Conservation (phyloP, 495 filamentous ascomycete species). For the Aspergillus conjunctus region DNA sequence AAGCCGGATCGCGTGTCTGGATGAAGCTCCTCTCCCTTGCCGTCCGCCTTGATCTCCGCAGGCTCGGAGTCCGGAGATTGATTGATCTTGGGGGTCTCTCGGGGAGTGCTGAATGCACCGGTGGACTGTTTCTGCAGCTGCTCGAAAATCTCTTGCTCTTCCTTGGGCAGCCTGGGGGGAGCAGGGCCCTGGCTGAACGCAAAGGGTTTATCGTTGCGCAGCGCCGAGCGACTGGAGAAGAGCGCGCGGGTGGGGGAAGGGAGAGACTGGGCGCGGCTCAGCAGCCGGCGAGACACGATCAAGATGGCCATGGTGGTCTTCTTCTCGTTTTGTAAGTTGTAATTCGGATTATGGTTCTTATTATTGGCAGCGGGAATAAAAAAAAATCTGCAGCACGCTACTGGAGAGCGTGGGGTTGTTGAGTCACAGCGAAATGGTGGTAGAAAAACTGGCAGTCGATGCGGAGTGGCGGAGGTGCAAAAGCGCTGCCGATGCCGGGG, state of each 20-base stretch:
- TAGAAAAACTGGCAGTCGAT: not conserved
- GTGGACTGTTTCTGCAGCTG: constrained; percentile 72
- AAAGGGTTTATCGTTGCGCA: constrained; percentile 40
- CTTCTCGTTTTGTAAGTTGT: not conserved
- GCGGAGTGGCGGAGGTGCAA: constrained; percentile 20
- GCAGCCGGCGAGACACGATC: constrained; percentile 22
- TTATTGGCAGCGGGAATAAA: not conserved
- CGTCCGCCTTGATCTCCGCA: constrained; percentile 50
- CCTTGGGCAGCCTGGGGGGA: constrained; percentile 80
- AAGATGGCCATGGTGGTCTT: constrained; percentile 18
- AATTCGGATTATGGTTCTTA: not conserved
- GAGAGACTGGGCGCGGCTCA: constrained; percentile 27
- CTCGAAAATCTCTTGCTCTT: constrained; percentile 93
- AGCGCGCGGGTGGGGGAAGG: constrained; percentile 28
- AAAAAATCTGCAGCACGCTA: not conserved
- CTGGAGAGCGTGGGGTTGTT: not conserved
- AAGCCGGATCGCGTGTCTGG: constrained; percentile 72
- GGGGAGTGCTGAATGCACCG: constrained; percentile 72
- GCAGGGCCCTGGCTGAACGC: constrained; percentile 58
- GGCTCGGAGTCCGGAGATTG: constrained; percentile 43
- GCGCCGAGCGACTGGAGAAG: constrained; percentile 37
- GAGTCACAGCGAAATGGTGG: not conserved
- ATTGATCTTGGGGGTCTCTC: constrained; percentile 41
- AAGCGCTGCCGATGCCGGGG: constrained; percentile 37
- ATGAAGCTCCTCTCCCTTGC: constrained; percentile 64